phyloP scores from a whole-genome alignment of 805 yeast species.

The Saturnispora bothae region DNA sequence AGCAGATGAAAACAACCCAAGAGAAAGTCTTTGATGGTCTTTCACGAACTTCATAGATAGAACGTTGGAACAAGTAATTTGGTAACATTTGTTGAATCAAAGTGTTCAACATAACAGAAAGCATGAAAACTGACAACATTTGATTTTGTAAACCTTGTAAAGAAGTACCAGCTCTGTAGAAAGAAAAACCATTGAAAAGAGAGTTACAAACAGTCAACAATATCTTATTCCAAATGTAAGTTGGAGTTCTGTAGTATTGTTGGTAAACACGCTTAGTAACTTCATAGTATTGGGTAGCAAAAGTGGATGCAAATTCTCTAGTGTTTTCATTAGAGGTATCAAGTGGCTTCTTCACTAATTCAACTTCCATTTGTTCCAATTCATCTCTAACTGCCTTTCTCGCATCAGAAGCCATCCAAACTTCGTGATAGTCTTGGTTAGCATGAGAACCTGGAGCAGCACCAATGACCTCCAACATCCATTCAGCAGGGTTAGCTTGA shows the following conservation, averaged over 20 bases:
- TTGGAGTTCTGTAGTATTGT: slow-evolving; percentile 59
- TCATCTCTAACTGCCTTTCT: slow-evolving; percentile 47
- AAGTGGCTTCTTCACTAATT: slow-evolving; percentile 32
- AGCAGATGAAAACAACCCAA: slow-evolving; percentile 51
- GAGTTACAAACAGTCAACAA: slow-evolving; percentile 42
- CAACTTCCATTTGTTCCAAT: slow-evolving; percentile 52
- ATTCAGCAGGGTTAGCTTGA: slow-evolving; percentile 75
- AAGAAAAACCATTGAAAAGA: slow-evolving; percentile 58
- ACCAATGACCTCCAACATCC: slow-evolving; percentile 84
- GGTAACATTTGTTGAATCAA: slow-evolving; percentile 56
- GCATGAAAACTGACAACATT: slow-evolving; percentile 69
- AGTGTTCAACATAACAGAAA: slow-evolving; percentile 44
- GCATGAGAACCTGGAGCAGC: slow-evolving; percentile 77
- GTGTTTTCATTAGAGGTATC: slow-evolving; percentile 25
- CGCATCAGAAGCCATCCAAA: slow-evolving; percentile 66
- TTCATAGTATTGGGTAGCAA: slow-evolving; percentile 31
- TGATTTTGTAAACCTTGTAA: slow-evolving; percentile 71
- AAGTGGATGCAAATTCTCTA: slow-evolving; percentile 37
- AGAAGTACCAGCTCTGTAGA: slow-evolving; percentile 53
- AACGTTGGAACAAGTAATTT: slow-evolving; percentile 48
- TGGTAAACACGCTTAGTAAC: slow-evolving; percentile 43
- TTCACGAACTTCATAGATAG: slow-evolving; percentile 62
- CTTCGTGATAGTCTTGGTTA: slow-evolving; percentile 60
- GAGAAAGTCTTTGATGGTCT: slow-evolving; percentile 62
- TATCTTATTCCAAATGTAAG: slow-evolving; percentile 47